Evolutionary conservation across 805 yeast genomes (phyloP).

Genomic region (Spencermartinsiella europaea): DNA sequence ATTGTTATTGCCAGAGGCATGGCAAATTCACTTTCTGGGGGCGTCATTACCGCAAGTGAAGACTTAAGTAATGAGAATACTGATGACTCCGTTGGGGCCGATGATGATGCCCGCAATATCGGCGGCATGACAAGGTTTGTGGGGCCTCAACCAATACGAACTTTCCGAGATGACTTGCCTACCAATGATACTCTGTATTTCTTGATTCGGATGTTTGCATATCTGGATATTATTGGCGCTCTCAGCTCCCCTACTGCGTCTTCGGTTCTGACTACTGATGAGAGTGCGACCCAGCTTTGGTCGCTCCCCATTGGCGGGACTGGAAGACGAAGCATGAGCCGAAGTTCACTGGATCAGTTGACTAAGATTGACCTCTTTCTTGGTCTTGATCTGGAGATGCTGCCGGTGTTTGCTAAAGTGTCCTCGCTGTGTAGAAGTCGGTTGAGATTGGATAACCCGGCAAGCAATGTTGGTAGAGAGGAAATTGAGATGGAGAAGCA

Average conservation of each 20-base stretch:
- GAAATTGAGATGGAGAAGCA: conserved; percentile 9
- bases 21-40: conserved; percentile 27
- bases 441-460: conserved; percentile 18
- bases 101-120: conserved; percentile 13
- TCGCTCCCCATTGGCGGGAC: conserved; percentile 19
- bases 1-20: conserved; percentile 51
- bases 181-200: conserved; percentile 43
- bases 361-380: conserved; percentile 18
- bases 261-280: conserved; percentile 22
- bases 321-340: conserved; percentile 17
- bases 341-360: conserved; percentile 12
- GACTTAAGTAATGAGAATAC: neutral
- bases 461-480: conserved; percentile 14
- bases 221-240: conserved; percentile 58
- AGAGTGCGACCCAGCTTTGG: conserved; percentile 33
- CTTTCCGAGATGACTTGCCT: conserved; percentile 15
- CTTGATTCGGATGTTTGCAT: conserved; percentile 63
- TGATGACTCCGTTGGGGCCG: conserved; percentile 18
- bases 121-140: neutral
- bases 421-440: conserved; percentile 36
- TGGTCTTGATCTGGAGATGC: conserved; percentile 61
- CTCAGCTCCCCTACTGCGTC: conserved; percentile 43
- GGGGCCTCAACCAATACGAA: conserved; percentile 17
- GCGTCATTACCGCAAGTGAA: conserved; percentile 6
- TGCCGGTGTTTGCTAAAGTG: conserved; percentile 54